phyloP scores from a whole-genome alignment of 2,329 filamentous ascomycete species.

The Nemania bipapillata region DNA sequence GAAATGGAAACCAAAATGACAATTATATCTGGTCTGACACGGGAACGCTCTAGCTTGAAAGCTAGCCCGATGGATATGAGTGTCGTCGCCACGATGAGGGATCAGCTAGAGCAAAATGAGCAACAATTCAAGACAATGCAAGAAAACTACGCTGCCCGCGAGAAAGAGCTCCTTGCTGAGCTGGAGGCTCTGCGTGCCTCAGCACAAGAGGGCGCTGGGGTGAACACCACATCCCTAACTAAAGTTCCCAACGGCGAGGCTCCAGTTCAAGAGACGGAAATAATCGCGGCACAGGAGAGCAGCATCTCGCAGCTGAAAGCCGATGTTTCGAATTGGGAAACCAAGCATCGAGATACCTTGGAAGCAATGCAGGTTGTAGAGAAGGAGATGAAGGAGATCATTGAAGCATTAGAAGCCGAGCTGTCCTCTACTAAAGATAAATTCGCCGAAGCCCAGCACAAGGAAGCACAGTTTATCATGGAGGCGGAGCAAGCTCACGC shows the following conservation, averaged over 20 bases:
- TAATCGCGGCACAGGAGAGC: conserved; percentile 60
- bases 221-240: conserved; percentile 33
- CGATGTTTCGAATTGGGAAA: conserved; percentile 79
- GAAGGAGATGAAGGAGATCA: conserved; percentile 74
- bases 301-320: conserved; percentile 74
- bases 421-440: conserved; percentile 65
- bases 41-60: conserved; percentile 91
- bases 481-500: conserved; percentile 61
- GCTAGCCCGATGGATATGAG: conserved; percentile 88
- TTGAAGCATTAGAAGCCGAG: conserved; percentile 75
- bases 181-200: conserved; percentile 73
- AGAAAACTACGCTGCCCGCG: conserved; percentile 75
- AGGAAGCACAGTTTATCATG: conserved; percentile 55
- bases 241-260: conserved; percentile 49
- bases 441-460: conserved; percentile 56
- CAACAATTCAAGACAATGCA: conserved; percentile 79
- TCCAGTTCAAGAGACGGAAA: conserved; percentile 47
- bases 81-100: conserved; percentile 84
- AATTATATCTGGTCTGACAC: conserved; percentile 91
- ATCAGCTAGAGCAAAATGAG: conserved; percentile 88
- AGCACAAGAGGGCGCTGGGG: conserved; percentile 54
- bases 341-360: conserved; percentile 77
- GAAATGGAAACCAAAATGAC: conserved; percentile 98
- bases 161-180: conserved; percentile 78
- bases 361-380: conserved; percentile 78